Conservation (phyloP, 2,329 filamentous ascomycete species). For the Colletotrichum destructivum region DNA sequence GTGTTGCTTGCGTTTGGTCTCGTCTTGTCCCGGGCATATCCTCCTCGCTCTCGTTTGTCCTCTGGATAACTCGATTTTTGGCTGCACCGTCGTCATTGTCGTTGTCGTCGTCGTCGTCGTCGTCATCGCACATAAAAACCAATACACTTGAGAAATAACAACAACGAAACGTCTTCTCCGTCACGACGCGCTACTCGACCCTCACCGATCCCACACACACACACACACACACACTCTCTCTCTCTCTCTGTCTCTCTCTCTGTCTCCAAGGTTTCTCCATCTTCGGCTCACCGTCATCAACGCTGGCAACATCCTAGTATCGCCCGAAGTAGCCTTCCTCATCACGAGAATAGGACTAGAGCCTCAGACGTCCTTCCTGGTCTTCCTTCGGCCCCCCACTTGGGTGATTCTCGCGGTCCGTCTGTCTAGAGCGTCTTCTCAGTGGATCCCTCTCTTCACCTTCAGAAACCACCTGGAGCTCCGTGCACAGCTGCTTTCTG, state of each 20-base stretch:
- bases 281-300: slow-evolving; percentile 39
- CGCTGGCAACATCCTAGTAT: slow-evolving; percentile 34
- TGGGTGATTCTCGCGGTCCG: slow-evolving; percentile 42
- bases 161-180: not conserved
- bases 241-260: too few species aligned
- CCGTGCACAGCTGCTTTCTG: slow-evolving; percentile 37
- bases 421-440: slow-evolving; percentile 39
- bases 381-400: slow-evolving; percentile 41
- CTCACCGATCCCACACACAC: slow-evolving; percentile 17
- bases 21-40: slow-evolving; percentile 18
- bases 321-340: slow-evolving; percentile 29
- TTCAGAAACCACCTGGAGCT: slow-evolving; percentile 41
- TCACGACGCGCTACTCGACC: slow-evolving; percentile 5
- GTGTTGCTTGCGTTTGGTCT: slow-evolving; percentile 28
- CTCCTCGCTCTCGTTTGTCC: slow-evolving; percentile 21
- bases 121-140: slow-evolving; percentile 16
- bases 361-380: slow-evolving; percentile 38
- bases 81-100: slow-evolving; percentile 12
- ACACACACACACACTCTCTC: too few species aligned
- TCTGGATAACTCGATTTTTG: not conserved
- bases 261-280: slow-evolving; percentile 35
- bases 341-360: slow-evolving; percentile 28
- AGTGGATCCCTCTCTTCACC: slow-evolving; percentile 33
- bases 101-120: slow-evolving; percentile 29
- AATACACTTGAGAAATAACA: slow-evolving; percentile 12